Conservation (phyloP, 139 green algal species). For the Eudorina sp. region DNA sequence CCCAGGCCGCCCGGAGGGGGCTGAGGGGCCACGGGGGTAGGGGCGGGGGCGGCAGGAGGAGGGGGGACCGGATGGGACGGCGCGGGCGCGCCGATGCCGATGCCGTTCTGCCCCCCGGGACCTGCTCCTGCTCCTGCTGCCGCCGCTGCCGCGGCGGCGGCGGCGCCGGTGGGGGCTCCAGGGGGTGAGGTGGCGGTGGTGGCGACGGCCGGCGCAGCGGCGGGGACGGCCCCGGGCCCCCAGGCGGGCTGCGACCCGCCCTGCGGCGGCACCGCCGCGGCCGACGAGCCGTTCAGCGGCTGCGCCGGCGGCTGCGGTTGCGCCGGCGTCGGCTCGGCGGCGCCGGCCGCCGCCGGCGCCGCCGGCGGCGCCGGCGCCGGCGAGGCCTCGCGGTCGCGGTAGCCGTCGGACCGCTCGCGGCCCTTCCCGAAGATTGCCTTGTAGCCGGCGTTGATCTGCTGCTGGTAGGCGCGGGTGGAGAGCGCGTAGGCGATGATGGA, state of each 20-base stretch:
- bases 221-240: neutral
- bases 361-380: neutral
- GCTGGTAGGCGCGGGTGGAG: conserved; percentile 73
- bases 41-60: too few relatives aligned
- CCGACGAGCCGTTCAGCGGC: too few relatives aligned
- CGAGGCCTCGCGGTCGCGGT: neutral
- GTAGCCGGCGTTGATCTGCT: conserved; percentile 69
- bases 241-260: too few relatives aligned
- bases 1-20: neutral
- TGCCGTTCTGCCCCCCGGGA: too few relatives aligned
- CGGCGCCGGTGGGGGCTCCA: too few relatives aligned
- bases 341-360: neutral
- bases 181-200: neutral
- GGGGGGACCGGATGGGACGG: too few relatives aligned
- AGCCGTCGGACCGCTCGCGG: neutral
- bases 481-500: conserved; percentile 88
- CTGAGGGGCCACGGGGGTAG: too few relatives aligned
- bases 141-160: too few relatives aligned
- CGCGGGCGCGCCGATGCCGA: too few relatives aligned
- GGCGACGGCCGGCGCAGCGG: neutral
- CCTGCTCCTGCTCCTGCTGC: too few relatives aligned
- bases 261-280: too few relatives aligned
- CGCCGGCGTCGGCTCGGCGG: neutral
- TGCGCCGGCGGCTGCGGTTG: neutral
- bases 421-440: conserved; percentile 33